Base-by-base conservation (phyloP, 2,329 filamentous ascomycete species). In the Colletotrichum sp. region DNA sequence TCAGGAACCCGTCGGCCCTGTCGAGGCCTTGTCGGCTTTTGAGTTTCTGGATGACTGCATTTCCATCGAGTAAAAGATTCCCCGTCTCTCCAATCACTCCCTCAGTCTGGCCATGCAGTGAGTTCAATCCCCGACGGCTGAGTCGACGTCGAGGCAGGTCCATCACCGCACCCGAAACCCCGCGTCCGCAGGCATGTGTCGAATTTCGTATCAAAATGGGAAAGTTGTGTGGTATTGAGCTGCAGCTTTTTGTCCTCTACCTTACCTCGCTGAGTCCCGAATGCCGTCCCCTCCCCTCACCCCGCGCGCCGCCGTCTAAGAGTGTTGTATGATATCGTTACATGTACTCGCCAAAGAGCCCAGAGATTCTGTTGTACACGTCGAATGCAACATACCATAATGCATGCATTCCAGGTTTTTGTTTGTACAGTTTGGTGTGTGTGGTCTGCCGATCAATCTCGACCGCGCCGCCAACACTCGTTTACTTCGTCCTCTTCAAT, bases 401-500 rank as follows among this genome's bases (percentile, higher is more conserved):
- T 68, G 64, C 65, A 66, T 74, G 75, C 75, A 62, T 59, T 72
- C 64, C 67, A 33, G 21, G 34, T 34, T 71, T 34, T 65, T 38
- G 54, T 75, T 66, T 65, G 59, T 73, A 74, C 72, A 72, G 21
- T 24, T 57, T 62, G 34, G 34, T 24, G 31, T 43, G 36, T 47
- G 36, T 61, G 16, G 59, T 36, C 31, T 61, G 51, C 29, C 51
- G 21, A 36, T 31, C 57, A 29, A 5, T 12, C 27, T 16, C 24
- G 57, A 38, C 47, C 68, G 9, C 33, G 27, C 27, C 70, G 4
- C 55, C 38, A 51, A 7, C n/a, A 24, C 55, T 38, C 3, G 16
- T 71, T 79, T 88, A 98, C 84, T 98, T 98, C 82, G 95, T 90
- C 80, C 96, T 90, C 84, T 95, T 93, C 87, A 98, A 91, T 18